Evolutionary conservation across 495 filamentous ascomycete genomes (phyloP), one percentile per base, ranked within the genome.

Genomic region (Aspergillus mulundensis): DNA sequence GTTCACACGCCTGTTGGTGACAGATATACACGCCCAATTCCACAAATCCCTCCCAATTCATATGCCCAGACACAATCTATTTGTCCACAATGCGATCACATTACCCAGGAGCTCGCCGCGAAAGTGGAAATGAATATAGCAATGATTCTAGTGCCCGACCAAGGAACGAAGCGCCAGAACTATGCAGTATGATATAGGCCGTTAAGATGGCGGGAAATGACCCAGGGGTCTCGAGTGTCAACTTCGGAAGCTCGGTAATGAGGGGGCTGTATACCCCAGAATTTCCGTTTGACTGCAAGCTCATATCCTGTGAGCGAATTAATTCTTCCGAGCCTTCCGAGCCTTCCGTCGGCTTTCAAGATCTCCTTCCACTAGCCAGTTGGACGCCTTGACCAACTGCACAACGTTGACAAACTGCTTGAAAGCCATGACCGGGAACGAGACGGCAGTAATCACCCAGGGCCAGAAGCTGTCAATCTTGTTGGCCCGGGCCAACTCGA

Each of bases 391-490:
- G 65, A 96, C 84, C 51, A 99, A 78, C 74, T 99, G 95, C 41
- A 97, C 78, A 34, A 97, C 81, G 66, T 97, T 97, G 75, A 97
- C 87, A 56, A 88, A 80, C 68, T 99, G 94, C 80, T 99, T 99
- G 56, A 83, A 77, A 19, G 81, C 77, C 90, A 97, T 97, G 63
- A 96, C 77, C 5, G 92, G 94, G 61, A 84, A 83, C 53, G 87
- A 88, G 59, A 94, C 71, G n/a, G 78, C 81, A 34, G 89, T 89
- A 50, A 97, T 79, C 23, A 94, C 80, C 95, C 95, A 97, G 0
- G 95, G 95, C 73, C 81, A 82, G 42, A 73, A 81, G 68, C 81
- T 84, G 69, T 90, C 88, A 77, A 97, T 91, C 79, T 97, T 97
- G 79, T 96, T 97, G 28, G 89, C 90, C 39, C 90, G 81, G 5